Conservation (phyloP, 768 basidiomycete genomes). For the Pleurotus salmoneostramineus region DNA sequence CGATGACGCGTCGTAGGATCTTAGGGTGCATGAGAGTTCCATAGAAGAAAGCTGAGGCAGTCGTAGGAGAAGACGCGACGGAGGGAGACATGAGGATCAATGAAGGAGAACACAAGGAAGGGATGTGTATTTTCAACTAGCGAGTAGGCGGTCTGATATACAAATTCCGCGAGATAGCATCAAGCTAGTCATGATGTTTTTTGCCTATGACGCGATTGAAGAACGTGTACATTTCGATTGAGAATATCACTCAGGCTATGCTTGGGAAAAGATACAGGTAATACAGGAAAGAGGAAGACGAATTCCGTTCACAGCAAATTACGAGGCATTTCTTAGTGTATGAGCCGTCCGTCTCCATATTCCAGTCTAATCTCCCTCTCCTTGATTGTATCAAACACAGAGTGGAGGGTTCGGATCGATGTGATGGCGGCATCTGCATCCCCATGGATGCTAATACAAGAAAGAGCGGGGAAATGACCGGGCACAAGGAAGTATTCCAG, state of each 20-base stretch:
- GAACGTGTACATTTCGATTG: too few relatives aligned
- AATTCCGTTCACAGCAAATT: background rate
- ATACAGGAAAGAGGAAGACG: too few relatives aligned
- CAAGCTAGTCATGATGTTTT: too few relatives aligned
- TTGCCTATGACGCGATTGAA: too few relatives aligned
- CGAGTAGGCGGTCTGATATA: too few relatives aligned
- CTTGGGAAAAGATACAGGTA: too few relatives aligned
- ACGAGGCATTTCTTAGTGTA: background rate
- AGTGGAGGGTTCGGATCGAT: background rate
- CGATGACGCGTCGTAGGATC: constrained; percentile 74
- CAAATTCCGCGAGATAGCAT: too few relatives aligned
- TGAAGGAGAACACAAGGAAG: background rate
- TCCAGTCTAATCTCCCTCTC: background rate
- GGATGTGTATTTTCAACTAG: too few relatives aligned
- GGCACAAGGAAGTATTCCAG: background rate
- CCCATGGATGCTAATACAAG: background rate
- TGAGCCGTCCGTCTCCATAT: background rate
- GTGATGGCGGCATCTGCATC: background rate
- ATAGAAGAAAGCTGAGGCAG: constrained; percentile 68
- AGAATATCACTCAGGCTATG: too few relatives aligned
- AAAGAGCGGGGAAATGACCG: background rate
- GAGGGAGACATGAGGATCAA: background rate
- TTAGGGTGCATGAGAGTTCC: constrained; percentile 89
- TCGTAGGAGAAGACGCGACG: background rate
- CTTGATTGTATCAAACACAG: background rate